Evolutionary conservation across 306 rosid genomes (phyloP).

Genomic region (Casuarina glauca): DNA sequence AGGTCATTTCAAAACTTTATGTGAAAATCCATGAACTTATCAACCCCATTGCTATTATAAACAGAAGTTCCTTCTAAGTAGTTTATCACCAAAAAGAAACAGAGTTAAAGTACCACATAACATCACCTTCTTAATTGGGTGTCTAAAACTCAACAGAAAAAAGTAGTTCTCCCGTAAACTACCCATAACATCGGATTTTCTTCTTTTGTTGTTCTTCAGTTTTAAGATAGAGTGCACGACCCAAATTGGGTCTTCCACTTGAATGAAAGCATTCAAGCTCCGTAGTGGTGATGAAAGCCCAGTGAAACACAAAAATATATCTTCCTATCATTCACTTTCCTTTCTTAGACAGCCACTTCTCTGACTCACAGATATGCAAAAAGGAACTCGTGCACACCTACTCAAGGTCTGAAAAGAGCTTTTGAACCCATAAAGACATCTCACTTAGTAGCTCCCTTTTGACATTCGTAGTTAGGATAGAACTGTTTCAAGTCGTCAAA

Average conservation of each 20-base stretch:
- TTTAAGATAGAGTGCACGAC: not conserved
- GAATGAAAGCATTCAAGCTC: not conserved
- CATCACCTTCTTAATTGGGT: not conserved
- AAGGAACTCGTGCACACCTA: not conserved
- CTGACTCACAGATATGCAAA: not conserved
- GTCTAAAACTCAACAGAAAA: not conserved
- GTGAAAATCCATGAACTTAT: no score
- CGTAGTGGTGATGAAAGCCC: not conserved
- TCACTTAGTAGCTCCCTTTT: not conserved
- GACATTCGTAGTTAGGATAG: not conserved
- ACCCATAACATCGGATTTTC: not conserved
- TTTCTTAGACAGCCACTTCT: no score
- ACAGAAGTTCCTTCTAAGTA: not conserved
- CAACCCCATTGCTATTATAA: not conserved
- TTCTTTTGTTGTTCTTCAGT: not conserved
- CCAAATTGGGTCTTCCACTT: not conserved
- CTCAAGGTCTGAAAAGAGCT: not conserved
- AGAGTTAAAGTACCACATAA: not conserved
- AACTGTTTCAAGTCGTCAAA: not conserved
- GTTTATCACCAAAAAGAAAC: not conserved
- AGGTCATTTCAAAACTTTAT: no score
- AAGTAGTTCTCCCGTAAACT: not conserved
- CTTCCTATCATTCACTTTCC: no score
- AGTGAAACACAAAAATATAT: not conserved
- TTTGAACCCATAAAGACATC: not conserved